Conservation (phyloP, 768 basidiomycete genomes). For the Cystofilobasidium macerans region DNA sequence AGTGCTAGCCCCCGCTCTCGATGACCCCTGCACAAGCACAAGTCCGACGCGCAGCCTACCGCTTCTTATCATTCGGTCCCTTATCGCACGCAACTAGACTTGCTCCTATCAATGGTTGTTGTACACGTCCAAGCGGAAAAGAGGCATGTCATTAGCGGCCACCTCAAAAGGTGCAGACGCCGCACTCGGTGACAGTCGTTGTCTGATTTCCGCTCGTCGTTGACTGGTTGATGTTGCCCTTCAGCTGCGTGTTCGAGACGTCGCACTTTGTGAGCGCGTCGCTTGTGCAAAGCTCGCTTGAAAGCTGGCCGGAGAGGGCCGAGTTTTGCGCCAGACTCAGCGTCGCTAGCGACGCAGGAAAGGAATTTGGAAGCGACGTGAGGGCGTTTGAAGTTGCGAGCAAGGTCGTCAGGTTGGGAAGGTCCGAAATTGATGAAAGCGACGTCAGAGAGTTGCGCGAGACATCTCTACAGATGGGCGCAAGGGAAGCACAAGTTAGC, state of each 20-base stretch:
- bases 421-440: background rate
- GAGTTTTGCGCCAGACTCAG: slow-evolving; percentile 35
- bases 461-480: slow-evolving; percentile 32
- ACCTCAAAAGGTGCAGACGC: slow-evolving; percentile 26
- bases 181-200: slow-evolving; percentile 22
- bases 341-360: slow-evolving; percentile 32
- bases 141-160: too few relatives aligned
- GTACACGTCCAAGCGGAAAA: too few relatives aligned
- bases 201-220: slow-evolving; percentile 13
- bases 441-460: slow-evolving; percentile 35
- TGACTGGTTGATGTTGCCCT: background rate
- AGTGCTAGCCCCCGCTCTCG: too few relatives aligned
- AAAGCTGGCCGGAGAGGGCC: slow-evolving; percentile 32
- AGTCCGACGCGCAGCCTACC: too few relatives aligned
- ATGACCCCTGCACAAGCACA: too few relatives aligned
- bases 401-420: slow-evolving; percentile 8
- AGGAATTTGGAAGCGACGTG: slow-evolving; percentile 30
- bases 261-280: slow-evolving; percentile 33
- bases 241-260: slow-evolving; percentile 31
- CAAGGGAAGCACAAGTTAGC: background rate
- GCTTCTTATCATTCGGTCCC: too few relatives aligned
- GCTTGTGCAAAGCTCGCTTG: slow-evolving; percentile 29
- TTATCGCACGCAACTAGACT: too few relatives aligned
- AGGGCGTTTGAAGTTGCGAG: slow-evolving; percentile 34
- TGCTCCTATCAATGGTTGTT: too few relatives aligned